These are phyloP conservation scores for Phytophthora pluvialis DNA, from an alignment of 352 stramenopile species.

Conservation along the genomic window DNA sequence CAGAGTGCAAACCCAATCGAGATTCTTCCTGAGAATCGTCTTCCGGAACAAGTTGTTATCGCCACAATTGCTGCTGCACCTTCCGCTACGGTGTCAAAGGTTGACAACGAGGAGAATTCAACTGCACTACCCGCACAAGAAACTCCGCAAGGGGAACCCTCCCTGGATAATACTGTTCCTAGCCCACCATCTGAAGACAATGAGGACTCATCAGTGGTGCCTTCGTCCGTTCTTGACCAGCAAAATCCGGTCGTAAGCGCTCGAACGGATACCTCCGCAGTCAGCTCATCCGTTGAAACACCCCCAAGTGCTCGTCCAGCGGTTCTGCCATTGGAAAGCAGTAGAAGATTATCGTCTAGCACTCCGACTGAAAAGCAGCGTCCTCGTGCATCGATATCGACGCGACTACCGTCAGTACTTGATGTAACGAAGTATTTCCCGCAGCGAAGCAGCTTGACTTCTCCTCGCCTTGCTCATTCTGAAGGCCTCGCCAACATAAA, in stretches of 20 bases:
- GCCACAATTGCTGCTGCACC: background rate
- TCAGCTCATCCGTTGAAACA: background rate
- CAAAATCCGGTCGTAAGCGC: background rate
- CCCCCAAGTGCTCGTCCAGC: constrained; percentile 1
- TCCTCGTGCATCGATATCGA: constrained; percentile 6
- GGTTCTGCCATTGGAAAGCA: background rate
- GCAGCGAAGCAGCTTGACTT: background rate
- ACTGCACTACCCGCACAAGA: background rate
- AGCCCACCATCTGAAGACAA: background rate
- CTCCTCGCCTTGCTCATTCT: background rate
- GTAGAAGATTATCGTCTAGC: background rate
- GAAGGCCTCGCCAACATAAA: background rate
- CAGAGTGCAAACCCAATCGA: background rate
- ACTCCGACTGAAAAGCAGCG: constrained; percentile 2
- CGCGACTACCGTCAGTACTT: constrained; percentile 29
- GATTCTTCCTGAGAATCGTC: background rate
- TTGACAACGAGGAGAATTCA: background rate
- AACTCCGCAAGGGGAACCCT: background rate
- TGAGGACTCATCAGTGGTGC: background rate
- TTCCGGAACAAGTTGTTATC: background rate
- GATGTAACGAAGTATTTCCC: constrained; percentile 32
- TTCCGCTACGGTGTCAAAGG: background rate
- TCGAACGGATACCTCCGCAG: background rate
- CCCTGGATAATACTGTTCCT: background rate
- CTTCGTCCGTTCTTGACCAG: background rate